Conservation (phyloP, 2,329 filamentous ascomycete species). For the Chaetothyriales sp. region DNA sequence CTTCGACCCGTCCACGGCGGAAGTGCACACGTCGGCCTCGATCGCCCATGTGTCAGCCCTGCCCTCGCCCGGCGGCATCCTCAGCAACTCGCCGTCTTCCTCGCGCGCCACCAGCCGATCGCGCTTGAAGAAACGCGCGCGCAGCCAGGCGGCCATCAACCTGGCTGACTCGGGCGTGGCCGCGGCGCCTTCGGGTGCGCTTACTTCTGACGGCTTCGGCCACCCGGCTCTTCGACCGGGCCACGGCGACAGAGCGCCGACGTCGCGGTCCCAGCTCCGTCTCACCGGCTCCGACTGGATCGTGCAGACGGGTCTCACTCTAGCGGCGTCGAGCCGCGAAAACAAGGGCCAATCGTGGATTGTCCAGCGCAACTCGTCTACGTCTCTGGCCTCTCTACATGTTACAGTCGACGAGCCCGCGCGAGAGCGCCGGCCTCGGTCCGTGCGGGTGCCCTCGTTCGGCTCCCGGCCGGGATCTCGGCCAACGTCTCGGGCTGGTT, state of each 20-base stretch:
- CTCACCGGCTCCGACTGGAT: slow-evolving; percentile 33
- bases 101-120: slow-evolving; percentile 13
- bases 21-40: slow-evolving; percentile 26
- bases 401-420: slow-evolving; percentile 13
- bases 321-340: slow-evolving; percentile 44
- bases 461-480: slow-evolving; percentile 3
- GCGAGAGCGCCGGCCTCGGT: slow-evolving; percentile 23
- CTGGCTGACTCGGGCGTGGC: background rate
- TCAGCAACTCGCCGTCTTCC: slow-evolving; percentile 5
- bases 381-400: slow-evolving; percentile 28
- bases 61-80: slow-evolving; percentile 15
- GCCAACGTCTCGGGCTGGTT: slow-evolving; percentile 13
- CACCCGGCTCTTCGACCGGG: slow-evolving; percentile 3
- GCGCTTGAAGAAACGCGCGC: slow-evolving; percentile 10
- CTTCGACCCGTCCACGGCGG: slow-evolving; percentile 22
- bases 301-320: slow-evolving; percentile 42
- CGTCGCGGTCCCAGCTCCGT: slow-evolving; percentile 3
- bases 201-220: slow-evolving; percentile 12
- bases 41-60: slow-evolving; percentile 19
- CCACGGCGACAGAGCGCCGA: background rate
- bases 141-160: slow-evolving; percentile 7
- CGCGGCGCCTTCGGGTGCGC: slow-evolving; percentile 8
- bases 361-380: slow-evolving; percentile 41
- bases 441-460: slow-evolving; percentile 18
- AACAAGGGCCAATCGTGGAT: slow-evolving; percentile 52